Percentiles rank a stretch among this genome's conserved stretches.
Conservation (phyloP, 2,329 filamentous ascomycete species). For the Nemania sp. region DNA sequence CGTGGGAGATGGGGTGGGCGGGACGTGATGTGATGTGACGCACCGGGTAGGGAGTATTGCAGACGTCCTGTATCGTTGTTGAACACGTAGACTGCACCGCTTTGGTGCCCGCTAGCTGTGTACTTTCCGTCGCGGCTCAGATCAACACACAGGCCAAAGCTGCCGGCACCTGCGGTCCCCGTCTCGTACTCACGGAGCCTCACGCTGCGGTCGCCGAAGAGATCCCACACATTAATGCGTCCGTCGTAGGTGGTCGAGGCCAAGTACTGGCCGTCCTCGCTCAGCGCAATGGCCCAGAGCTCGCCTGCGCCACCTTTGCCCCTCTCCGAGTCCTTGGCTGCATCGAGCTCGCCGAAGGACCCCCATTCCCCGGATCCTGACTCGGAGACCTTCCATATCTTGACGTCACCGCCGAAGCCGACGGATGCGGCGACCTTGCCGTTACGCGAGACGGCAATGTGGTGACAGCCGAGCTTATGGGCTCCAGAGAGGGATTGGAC, state of each 20-base stretch:
- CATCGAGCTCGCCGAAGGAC: constrained; percentile 59
- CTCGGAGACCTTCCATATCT: constrained; percentile 77
- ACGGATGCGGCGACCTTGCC: constrained; percentile 82
- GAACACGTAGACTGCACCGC: constrained; percentile 92
- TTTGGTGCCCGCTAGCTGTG: constrained; percentile 93
- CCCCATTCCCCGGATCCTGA: constrained; percentile 70
- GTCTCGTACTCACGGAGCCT: constrained; percentile 90
- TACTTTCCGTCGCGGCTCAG: constrained; percentile 82
- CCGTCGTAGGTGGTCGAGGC: constrained; percentile 91
- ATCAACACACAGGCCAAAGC: constrained; percentile 90
- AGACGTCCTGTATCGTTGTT: constrained; percentile 90
- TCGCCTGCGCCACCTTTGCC: constrained; percentile 68
- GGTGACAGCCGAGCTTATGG: constrained; percentile 92
- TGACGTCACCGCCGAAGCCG: constrained; percentile 90
- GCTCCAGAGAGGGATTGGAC: constrained; percentile 82
- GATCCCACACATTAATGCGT: constrained; percentile 88
- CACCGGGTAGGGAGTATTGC: constrained; percentile 85
- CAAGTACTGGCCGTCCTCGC: constrained; percentile 83
- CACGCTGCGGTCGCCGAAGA: constrained; percentile 63
- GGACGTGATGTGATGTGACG: too few species aligned
- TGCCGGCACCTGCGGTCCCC: constrained; percentile 74
- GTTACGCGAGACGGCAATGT: constrained; percentile 77
- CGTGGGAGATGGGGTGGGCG: constrained; percentile 40
- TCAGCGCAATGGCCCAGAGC: constrained; percentile 89
- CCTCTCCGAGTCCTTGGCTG: constrained; percentile 47